Conservation (phyloP, 2,329 filamentous ascomycete species). For the Calonectria crousiana region DNA sequence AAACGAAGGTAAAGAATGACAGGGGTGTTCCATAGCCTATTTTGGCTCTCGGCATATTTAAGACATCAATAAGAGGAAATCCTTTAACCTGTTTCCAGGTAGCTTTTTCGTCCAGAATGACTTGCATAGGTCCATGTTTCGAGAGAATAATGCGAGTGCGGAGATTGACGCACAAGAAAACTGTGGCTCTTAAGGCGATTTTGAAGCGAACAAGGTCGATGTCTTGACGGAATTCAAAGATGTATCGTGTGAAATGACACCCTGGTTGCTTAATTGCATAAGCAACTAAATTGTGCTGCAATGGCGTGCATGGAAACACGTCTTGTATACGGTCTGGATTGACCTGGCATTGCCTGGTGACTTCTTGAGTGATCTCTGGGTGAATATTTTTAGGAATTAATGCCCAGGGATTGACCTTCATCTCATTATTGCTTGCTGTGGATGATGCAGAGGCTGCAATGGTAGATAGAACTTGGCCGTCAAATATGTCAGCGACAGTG, state of each 20-base stretch:
- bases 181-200: background rate
- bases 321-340: conserved; percentile 1
- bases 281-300: background rate
- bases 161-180: conserved; percentile 9
- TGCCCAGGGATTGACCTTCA: background rate
- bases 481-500: conserved; percentile 59
- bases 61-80: background rate
- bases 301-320: conserved; percentile 11
- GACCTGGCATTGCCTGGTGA: background rate
- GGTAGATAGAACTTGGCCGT: background rate
- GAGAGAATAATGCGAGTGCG: background rate
- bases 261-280: conserved; percentile 10
- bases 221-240: background rate
- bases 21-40: background rate
- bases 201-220: background rate
- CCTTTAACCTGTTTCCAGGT: background rate
- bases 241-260: background rate
- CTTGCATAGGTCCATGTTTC: background rate
- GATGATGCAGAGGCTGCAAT: conserved; percentile 28
- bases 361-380: background rate
- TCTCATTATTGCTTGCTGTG: conserved; percentile 5
- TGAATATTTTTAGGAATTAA: background rate
- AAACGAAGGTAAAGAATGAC: background rate
- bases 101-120: background rate
- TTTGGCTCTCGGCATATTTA: background rate